Base-by-base conservation (phyloP, 495 filamentous ascomycete genomes). In the Hypoxylon lienhwacheense region DNA sequence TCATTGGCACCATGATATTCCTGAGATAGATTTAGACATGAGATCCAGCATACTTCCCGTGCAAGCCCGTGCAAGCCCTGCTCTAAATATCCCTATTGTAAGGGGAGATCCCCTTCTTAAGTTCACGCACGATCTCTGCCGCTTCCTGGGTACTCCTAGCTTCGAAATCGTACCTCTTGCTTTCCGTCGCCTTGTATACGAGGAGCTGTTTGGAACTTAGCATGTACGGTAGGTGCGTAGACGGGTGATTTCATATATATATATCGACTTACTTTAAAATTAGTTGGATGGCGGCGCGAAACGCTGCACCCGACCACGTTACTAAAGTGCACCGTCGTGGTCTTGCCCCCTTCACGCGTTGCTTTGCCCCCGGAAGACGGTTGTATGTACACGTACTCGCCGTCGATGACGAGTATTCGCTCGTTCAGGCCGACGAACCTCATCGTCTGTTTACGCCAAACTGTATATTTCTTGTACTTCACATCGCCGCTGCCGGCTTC, bases 91-190 rank as follows among this genome's bases (percentile, higher is more conserved):
- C 65, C 49, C 63, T 63, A 33, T 63, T 67, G 16, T 82, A 83
- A 12, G 79, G 80, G 5, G 77, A 75, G 14, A 85, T 80, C 25
- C 82, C 86, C 66, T 81, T 86, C 71, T 83, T 91, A 52, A 97
- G 87, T 73, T 95, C 93, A 42, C 77, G 80, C 29, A 97, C 91
- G 67, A 98, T 90, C 66, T 93, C 90, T 19, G 80, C 77, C n/a
- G 92, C 92, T 65, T 95, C 90, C 21, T 82, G 80, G 1, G 78
- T 74, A 62, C 79, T 91, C 53, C 79, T 82, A 10, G 92, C 89
- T 69, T 97, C 92, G 73, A 97, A 98, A 65, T 98, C 93, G 73
- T 98, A 98, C 55, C 91, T 76, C 75, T 98, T 97, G 61, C 84
- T 88, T 68, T 96, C 91, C 14, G 87, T 86, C 31, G 85, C 88